Evolutionary conservation across 495 filamentous ascomycete genomes (phyloP).

Genomic region (Xanthoparmelia taractica): DNA sequence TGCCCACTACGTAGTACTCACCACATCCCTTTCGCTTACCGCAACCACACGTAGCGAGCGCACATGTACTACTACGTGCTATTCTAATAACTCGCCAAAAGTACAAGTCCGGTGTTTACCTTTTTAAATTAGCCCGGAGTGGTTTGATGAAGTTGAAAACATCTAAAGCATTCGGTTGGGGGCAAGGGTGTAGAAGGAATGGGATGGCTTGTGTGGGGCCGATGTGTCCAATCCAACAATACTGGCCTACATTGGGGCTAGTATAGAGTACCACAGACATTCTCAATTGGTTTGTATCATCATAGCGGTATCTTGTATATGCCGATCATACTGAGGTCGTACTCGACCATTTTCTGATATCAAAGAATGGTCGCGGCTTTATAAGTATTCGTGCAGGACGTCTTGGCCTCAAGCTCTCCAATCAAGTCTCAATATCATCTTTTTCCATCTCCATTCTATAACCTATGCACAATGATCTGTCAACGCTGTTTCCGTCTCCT

Average conservation of each 20-base stretch:
- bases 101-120: too few relatives aligned
- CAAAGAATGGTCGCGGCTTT: not conserved
- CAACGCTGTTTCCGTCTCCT: slow-evolving; percentile 41
- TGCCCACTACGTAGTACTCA: not conserved
- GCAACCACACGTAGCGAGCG: too few relatives aligned
- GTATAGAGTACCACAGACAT: not conserved
- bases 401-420: not conserved
- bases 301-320: not conserved
- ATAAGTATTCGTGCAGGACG: not conserved
- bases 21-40: not conserved
- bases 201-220: not conserved
- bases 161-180: too few relatives aligned
- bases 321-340: not conserved
- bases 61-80: too few relatives aligned
- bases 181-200: too few relatives aligned
- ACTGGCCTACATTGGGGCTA: not conserved
- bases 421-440: not conserved
- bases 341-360: not conserved
- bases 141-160: too few relatives aligned
- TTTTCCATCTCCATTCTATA: not conserved
- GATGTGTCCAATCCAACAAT: not conserved
- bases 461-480: slow-evolving; percentile 38
- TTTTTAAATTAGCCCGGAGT: too few relatives aligned
- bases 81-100: too few relatives aligned
- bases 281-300: not conserved